Percentiles rank a stretch among this genome's conserved stretches.
phyloP scores from a whole-genome alignment of 1,284 basidiomycete species.

The Ustilago loliicola region DNA sequence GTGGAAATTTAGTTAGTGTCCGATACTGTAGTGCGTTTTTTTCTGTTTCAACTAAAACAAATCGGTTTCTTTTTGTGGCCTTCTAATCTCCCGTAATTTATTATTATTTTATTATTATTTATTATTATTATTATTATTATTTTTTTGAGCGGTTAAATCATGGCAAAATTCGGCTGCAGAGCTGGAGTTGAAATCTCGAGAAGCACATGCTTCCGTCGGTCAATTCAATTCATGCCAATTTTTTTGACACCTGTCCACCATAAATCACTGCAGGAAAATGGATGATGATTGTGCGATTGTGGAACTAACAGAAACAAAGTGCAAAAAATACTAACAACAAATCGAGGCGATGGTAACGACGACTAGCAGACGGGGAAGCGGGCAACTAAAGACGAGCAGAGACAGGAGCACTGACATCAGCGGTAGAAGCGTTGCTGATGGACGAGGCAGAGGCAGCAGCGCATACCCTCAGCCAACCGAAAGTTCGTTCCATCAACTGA shows the following conservation, averaged over 20 bases:
- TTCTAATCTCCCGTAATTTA: not conserved
- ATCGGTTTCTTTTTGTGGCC: not conserved
- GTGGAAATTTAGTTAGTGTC: not conserved
- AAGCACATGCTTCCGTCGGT: not conserved
- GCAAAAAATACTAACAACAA: not conserved
- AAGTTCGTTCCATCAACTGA: conserved; percentile 20
- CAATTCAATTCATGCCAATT: not conserved
- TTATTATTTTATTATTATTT: no score
- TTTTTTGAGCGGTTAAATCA: no score
- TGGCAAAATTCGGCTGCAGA: not conserved
- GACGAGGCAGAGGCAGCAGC: conserved; percentile 18
- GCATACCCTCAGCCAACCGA: conserved; percentile 28
- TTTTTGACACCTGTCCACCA: not conserved
- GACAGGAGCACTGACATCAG: conserved; percentile 3
- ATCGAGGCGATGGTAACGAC: not conserved
- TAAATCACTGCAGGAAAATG: no score
- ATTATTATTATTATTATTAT: no score
- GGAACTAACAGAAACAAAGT: not conserved
- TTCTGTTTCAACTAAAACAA: not conserved
- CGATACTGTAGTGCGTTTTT: not conserved
- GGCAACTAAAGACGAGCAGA: conserved; percentile 22
- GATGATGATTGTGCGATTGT: not conserved
- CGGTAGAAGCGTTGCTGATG: not conserved
- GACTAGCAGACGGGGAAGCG: not conserved
- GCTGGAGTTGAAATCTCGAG: not conserved